These are phyloP conservation scores for Ceratorhiza oryzae-sativae DNA, from an alignment of 1,284 basidiomycete species.

Conservation along the genomic window DNA sequence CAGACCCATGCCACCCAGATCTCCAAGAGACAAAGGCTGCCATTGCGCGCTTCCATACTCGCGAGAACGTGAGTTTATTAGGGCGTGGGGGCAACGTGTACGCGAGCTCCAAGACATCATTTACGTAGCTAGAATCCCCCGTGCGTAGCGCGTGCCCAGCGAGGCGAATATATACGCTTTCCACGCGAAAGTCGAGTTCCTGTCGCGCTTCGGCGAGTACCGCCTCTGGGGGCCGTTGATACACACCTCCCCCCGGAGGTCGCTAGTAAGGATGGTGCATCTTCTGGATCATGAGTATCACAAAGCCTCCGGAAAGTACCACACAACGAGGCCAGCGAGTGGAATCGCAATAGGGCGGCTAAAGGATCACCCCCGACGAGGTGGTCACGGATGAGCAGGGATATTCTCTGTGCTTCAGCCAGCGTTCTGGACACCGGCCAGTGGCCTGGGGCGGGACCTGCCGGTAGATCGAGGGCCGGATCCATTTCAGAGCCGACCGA, in stretches of 20 bases:
- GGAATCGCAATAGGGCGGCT: slow-evolving; percentile 31
- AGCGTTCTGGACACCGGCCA: slow-evolving; percentile 34
- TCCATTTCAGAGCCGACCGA: slow-evolving; percentile 28
- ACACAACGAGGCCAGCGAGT: slow-evolving; percentile 36
- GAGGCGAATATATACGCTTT: slow-evolving; percentile 39
- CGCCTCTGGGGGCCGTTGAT: slow-evolving; percentile 24
- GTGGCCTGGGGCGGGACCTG: slow-evolving; percentile 25
- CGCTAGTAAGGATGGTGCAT: slow-evolving; percentile 26
- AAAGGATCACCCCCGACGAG: slow-evolving; percentile 32
- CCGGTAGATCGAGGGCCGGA: slow-evolving; percentile 36
- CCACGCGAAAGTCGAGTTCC: slow-evolving; percentile 37
- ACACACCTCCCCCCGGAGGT: slow-evolving; percentile 3
- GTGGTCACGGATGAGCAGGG: slow-evolving; percentile 31
- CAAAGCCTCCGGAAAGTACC: slow-evolving; percentile 34
- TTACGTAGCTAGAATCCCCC: slow-evolving; percentile 39
- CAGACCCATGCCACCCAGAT: slow-evolving; percentile 28
- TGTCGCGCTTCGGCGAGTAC: slow-evolving; percentile 34
- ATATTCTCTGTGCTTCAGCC: slow-evolving; percentile 34
- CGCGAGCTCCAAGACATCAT: slow-evolving; percentile 39
- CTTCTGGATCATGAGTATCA: slow-evolving; percentile 13
- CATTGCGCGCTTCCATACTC: slow-evolving; percentile 37
- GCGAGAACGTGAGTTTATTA: slow-evolving; percentile 35
- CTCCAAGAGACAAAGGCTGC: slow-evolving; percentile 27
- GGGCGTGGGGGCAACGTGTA: slow-evolving; percentile 39
- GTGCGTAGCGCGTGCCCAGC: slow-evolving; percentile 36